Base-by-base conservation (phyloP, 2,329 filamentous ascomycete genomes). In the Colletotrichum tofieldiae region DNA sequence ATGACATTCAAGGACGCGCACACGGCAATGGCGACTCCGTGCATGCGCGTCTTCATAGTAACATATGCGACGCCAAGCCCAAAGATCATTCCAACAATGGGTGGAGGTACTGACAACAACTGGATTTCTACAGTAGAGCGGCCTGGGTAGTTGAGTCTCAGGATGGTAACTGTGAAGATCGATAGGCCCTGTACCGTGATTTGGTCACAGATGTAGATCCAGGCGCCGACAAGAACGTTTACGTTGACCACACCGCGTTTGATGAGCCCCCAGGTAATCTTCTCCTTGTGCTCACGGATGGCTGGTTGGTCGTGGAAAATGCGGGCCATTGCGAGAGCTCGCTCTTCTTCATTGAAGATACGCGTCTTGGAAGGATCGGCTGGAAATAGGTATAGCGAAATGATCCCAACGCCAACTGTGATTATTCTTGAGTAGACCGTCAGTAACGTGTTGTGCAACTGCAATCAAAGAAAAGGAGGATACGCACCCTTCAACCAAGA, bases 121-220 rank as follows among this genome's bases (percentile, higher is more conserved):
- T 78, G 77, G 35, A 78, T 78, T 54, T 77, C 71, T 1, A 77
- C 71, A 0, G 75, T 75, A 3, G 76, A 75, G 18, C 71, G 76
- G 26, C 72, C 75, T 6, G 77, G 77, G 45, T 77, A 78, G 67
- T 78, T 78, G 35, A 77, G 75, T 41, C 81, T 81, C 64, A 93
- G 89, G 66, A 93, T 93, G 0, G 90, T 92, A 0, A 91, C 90
- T 0, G 86, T 83, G 79, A 93, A 93, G 83, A 93, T 92, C 16
- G 88, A 89, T 1, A 93, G 84, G 11, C 90, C 90, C 77, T 92
- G 90, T 4, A 92, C 91, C 0, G 91, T 93, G 75, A 93, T 72
- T 49, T 76, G 75, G 54, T 76, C 65, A 49, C 75, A 75, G 39
- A 63, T 76, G 69, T 75, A 75, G 56, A 76, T 75, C 77, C 77